Evolutionary conservation across 208 protist genomes (phyloP).

Genomic region (Wallacemonas collosoma): DNA sequence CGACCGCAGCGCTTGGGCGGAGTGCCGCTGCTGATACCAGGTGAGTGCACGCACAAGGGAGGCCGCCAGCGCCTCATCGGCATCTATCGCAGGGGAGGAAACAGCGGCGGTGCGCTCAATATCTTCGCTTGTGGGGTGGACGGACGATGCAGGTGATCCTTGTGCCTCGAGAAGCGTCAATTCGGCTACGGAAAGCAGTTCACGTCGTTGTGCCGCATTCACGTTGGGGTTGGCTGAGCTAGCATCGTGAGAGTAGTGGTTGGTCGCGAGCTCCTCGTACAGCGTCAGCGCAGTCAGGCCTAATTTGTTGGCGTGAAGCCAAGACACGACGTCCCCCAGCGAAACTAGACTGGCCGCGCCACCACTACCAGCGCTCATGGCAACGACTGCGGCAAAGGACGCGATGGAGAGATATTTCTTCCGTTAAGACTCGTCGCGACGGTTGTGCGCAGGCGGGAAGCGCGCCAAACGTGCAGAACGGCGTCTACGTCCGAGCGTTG

Average conservation of each 20-base stretch:
- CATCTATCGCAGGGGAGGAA: neutral
- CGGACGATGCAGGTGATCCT: neutral
- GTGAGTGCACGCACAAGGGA: neutral
- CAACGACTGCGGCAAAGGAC: too few relatives aligned
- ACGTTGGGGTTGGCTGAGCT: neutral
- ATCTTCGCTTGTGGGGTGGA: too few relatives aligned
- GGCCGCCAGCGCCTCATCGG: neutral
- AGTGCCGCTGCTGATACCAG: neutral
- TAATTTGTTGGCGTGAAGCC: constrained; percentile 34
- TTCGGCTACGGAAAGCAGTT: constrained; percentile 14
- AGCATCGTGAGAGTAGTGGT: neutral
- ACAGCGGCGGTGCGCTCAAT: too few relatives aligned
- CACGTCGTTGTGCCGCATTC: constrained; percentile 14
- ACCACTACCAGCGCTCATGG: too few relatives aligned
- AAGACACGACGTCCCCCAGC: constrained; percentile 29
- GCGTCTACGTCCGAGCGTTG: neutral
- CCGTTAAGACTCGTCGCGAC: too few relatives aligned
- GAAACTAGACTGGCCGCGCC: neutral
- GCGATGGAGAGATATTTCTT: too few relatives aligned
- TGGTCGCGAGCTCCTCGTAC: constrained; percentile 32
- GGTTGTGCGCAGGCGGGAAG: too few relatives aligned
- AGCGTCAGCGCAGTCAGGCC: constrained; percentile 36
- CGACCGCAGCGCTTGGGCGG: neutral
- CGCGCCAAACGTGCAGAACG: too few relatives aligned
- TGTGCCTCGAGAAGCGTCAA: neutral